Base-by-base conservation (phyloP, 805 yeast species). In the Cyberlindnera subsufficiens region DNA sequence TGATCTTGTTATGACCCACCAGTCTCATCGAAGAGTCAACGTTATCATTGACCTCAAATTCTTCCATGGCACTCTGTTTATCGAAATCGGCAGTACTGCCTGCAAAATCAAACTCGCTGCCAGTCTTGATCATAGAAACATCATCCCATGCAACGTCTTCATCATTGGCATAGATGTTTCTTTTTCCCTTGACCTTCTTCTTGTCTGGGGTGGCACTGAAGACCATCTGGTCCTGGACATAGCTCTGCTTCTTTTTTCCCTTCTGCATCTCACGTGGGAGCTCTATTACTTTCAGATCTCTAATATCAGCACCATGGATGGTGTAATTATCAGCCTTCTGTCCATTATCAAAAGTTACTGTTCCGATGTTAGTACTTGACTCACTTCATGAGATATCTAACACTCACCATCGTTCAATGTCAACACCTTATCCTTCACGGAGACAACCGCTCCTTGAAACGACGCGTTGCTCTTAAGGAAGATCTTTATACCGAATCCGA, bases 61-160 rank as follows among this genome's bases (percentile, higher is more conserved):
- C 88, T 38, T 83, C 85, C 61, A 90, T 84, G 4, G 89, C 91
- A 6, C 80, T 71, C 45, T 72, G 68, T 61, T 90, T 90, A 61
- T 90, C 93, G 56, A 90, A 90, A 69, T 80, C 78, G 19, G 82
- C 82, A 49, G 90, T 70, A 57, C 85, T 86, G 13, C 86, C 81
- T 42, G 78, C 86, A 62, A 90, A 90, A 60, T 90, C 96, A 63
- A 90, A 90, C 49, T 88, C 96, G 18, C 68, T 72, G 42, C 71
- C 59, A 16, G 63, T 48, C 50, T 77, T 70, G 59, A 77, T 72
- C 45, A 68, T 64, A 43, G 64, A 51, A 29, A 78, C 71, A 44
- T 73, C 77, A 34, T 68, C 72, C 80, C 80, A 77, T 37, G 68
- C 75, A 16, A 32, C 25, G 19, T 29, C 32, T 13, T 16, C 37